Conservation (phyloP, 2,329 filamentous ascomycete genomes). For the Coniochaeta hoffmannii region DNA sequence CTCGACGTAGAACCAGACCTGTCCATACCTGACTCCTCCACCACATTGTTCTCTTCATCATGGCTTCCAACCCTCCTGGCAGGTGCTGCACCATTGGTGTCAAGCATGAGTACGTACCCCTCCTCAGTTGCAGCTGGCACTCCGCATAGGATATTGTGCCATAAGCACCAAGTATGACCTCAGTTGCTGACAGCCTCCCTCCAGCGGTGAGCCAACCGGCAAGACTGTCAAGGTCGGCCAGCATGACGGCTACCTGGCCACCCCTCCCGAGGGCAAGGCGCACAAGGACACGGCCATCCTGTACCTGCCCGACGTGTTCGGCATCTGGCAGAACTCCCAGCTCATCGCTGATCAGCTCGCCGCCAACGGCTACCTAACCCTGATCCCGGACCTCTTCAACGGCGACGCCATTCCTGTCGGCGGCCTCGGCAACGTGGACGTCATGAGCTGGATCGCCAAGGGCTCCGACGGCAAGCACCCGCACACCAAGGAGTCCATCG, state of each 20-base stretch:
- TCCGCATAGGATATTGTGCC: no score
- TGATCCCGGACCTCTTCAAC: conserved; percentile 65
- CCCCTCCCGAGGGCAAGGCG: conserved; percentile 30
- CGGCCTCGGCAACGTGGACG: conserved; percentile 32
- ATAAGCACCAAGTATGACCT: no score
- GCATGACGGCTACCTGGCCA: conserved; percentile 43
- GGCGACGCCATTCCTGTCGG: conserved; percentile 54
- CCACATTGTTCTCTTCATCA: no score
- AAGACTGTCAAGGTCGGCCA: conserved; percentile 35
- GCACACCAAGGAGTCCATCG: conserved; percentile 35
- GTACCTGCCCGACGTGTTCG: conserved; percentile 40
- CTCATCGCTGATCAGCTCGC: conserved; percentile 70
- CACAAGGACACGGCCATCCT: conserved; percentile 36
- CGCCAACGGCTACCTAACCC: conserved; percentile 60
- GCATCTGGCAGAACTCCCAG: conserved; percentile 52
- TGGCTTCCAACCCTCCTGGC: conserved; percentile 47
- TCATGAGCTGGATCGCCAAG: conserved; percentile 33
- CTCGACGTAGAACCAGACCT: no score
- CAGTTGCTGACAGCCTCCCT: background rate
- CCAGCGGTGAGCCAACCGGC: conserved; percentile 41
- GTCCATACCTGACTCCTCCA: no score
- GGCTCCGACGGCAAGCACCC: conserved; percentile 42
- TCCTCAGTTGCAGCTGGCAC: background rate
- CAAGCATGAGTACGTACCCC: conserved; percentile 41
- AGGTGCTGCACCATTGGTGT: conserved; percentile 45